Base-by-base conservation (phyloP, 352 stramenopile genomes). In the Phytopythium cucurbitacearum region DNA sequence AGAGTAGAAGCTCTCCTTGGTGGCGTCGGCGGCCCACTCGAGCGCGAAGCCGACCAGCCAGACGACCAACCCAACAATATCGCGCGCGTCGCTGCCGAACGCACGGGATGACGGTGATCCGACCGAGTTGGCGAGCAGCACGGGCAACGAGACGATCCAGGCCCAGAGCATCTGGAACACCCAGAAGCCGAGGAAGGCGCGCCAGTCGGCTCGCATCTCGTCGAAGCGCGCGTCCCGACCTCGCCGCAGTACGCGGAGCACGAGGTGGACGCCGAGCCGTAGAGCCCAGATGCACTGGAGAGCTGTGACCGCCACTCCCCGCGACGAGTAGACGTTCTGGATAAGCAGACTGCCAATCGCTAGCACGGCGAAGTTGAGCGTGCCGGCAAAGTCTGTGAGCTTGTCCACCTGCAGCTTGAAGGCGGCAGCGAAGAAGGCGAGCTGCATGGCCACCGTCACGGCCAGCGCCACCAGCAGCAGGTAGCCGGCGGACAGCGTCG, bases 151-250 rank as follows among this genome's bases (percentile, higher is more conserved):
- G 7, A 89, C 85, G 28, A 88, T 15, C 45, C 91, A 87, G 45
- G 83, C 75, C 84, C 84, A 94, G 21, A 94, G 45, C 54, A 87
- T 87, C 70, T 94, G 84, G 56, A 92, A 84, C 35, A 87, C 61
- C 81, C 81, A 92, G 47, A 89, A 87, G 38, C 76, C 69, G 45
- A 94, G 80, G 56, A 92, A 94, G 15, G 62, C 56, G 7, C 68
- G 4, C 40, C 71, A 89, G 45, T 85, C 69, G 49, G 62, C 63
- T 33, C 78, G 76, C 65, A 94, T 89, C 43, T 83, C 66, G 61
- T 91, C 79, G 53, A 94, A 94, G 13, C 84, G 80, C 43, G 67
- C 73, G 62, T 94, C 84, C 44, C 84, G 80, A 35, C 81, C 78
- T 33, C 80, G 76, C 37, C 74, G 76, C 46, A 88, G 69, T 37